phyloP scores from a whole-genome alignment of 2,329 filamentous ascomycete genomes.

The Phaeosphaeriaceae sp. region DNA sequence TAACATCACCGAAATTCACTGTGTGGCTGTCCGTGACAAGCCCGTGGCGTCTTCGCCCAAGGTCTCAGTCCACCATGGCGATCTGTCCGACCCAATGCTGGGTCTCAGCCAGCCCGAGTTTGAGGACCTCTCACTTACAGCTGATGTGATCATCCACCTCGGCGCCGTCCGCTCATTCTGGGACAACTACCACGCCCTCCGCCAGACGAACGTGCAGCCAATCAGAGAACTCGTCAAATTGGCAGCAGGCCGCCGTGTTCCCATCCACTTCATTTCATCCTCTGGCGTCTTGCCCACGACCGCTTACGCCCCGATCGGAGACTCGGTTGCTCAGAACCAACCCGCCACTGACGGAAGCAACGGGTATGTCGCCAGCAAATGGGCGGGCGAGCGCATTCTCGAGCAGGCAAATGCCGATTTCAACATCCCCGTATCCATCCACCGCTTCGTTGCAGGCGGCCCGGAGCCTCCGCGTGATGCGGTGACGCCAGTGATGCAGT shows the following conservation, averaged over 20 bases:
- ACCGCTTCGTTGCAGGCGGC: too few relatives aligned
- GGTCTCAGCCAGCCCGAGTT: slow-evolving; percentile 46
- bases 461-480: too few relatives aligned
- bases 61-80: not conserved
- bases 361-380: slow-evolving; percentile 50
- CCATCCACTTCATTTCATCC: slow-evolving; percentile 22
- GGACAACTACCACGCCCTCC: slow-evolving; percentile 28
- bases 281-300: not conserved
- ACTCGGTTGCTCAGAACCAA: not conserved
- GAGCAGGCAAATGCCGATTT: too few relatives aligned
- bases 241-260: slow-evolving; percentile 3
- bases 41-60: not conserved
- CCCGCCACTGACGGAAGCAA: slow-evolving; percentile 34
- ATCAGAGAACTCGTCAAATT: slow-evolving; percentile 11
- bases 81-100: slow-evolving; percentile 25
- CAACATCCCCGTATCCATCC: too few relatives aligned
- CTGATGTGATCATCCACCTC: slow-evolving; percentile 41
- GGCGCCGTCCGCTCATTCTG: slow-evolving; percentile 26
- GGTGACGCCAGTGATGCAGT: too few relatives aligned
- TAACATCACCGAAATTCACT: slow-evolving; percentile 10
- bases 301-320: not conserved
- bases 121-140: slow-evolving; percentile 30
- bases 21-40: slow-evolving; percentile 32
- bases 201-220: slow-evolving; percentile 24
- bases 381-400: slow-evolving; percentile 48